Percentiles rank a stretch among this genome's conserved stretches.
Evolutionary conservation across 2,329 filamentous ascomycete genomes (phyloP).

Genomic region (Alternaria solani): DNA sequence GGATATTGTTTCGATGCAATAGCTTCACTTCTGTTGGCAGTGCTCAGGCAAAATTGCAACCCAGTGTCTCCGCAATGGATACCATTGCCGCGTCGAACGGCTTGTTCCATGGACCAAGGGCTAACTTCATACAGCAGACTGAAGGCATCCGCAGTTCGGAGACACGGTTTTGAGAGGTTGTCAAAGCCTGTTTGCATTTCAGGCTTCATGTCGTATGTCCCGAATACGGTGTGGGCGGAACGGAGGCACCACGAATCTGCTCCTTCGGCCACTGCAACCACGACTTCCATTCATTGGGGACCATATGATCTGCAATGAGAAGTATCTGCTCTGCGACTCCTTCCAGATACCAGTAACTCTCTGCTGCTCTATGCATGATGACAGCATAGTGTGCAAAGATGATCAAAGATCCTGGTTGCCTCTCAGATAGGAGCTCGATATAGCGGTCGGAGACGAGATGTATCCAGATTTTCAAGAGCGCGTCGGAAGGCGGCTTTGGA

Average conservation of each 20-base stretch:
- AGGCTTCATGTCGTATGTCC: constrained; percentile 2
- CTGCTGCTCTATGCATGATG: constrained; percentile 33
- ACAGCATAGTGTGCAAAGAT: constrained; percentile 50
- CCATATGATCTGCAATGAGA: constrained; percentile 31
- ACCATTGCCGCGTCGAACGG: not conserved
- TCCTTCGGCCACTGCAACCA: constrained; percentile 43
- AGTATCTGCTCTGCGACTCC: constrained; percentile 38
- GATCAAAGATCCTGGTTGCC: constrained; percentile 44
- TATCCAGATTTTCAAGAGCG: constrained; percentile 40
- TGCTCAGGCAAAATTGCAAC: not conserved
- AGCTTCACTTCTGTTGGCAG: not conserved
- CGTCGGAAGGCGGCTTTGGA: constrained; percentile 29
- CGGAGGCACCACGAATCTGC: constrained; percentile 26
- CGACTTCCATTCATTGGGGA: constrained; percentile 36
- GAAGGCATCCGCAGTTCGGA: not conserved
- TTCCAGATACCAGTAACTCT: constrained; percentile 37
- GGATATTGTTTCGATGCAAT: not conserved
- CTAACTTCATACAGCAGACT: not conserved
- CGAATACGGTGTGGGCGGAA: constrained; percentile 9
- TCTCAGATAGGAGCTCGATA: constrained; percentile 37
- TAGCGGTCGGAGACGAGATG: constrained; percentile 36
- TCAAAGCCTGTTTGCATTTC: not conserved
- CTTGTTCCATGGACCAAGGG: not conserved
- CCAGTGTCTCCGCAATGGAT: not conserved
- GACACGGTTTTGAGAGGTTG: not conserved